Base-by-base conservation (phyloP, 306 rosid species). In the Mimosa pudica region DNA sequence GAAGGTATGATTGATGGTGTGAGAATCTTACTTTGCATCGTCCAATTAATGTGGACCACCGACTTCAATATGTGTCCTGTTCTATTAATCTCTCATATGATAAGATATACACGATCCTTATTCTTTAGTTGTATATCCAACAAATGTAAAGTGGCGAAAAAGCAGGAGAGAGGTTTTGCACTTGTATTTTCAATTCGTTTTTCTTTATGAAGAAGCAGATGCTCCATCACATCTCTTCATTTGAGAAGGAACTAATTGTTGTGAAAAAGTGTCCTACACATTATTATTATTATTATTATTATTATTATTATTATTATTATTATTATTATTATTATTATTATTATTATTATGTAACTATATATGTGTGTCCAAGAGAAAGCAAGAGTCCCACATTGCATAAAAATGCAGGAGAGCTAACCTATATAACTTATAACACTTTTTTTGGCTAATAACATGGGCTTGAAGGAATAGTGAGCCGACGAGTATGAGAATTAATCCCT, bases 191-290 rank as follows among this genome's bases (percentile, higher is more conserved):
- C 44, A 68, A 67, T 66, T 68, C 11, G 73, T 76, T 81, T 81
- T 72, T 46, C 42, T 30, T 32, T 62, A 7, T 4, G 78, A 44
- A 81, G 88, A 85, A 82, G 79, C 48, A 81, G 88, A 85, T 83
- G 79, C 83, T 76, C 81, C 58, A 86, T 81, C 88, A 79, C 86
- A 84, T 82, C 77, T 66, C 41, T 30, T 30, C 75, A 64, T 83
- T 81, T 73, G 71, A 55, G 68, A 81, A 81, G 77, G 86, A 85
- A 78, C 85, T 74, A 42, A 83, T 24, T 24, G 30, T 24, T 24
- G 30, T 24, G 30, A 24, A 24, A 24, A 24, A 1, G 30, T 24
- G 30, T 24, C 30, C 30, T 24, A 24, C 30, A 24, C 30, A 24
- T 24, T 24, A 24, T 24, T 24, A 24, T 24, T 24, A 24, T 24